Evolutionary conservation across 768 basidiomycete species (phyloP).

Genomic region (Filobasidium wieringae): DNA sequence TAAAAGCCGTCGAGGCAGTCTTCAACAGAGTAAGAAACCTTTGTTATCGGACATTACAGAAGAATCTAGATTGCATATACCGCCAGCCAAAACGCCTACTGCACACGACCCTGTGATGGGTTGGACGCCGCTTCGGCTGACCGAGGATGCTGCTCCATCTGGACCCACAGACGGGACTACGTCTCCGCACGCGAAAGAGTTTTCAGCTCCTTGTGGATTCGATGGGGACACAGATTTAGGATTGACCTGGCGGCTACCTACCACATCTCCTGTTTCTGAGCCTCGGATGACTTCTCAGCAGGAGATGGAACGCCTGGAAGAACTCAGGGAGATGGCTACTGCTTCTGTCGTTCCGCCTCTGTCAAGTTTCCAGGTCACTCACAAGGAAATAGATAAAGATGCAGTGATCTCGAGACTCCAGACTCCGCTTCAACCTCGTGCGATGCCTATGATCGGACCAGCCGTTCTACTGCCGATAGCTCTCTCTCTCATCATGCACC

Average conservation of each 20-base stretch:
- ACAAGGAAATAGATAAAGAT: neutral
- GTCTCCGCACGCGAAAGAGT: too few species aligned
- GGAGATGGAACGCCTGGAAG: neutral
- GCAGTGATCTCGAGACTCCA: neutral
- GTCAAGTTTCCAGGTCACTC: neutral
- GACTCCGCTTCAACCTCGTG: too few species aligned
- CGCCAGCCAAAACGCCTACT: too few species aligned
- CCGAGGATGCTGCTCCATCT: neutral
- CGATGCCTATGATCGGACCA: neutral
- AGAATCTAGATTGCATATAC: too few species aligned
- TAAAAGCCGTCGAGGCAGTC: neutral
- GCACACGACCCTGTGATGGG: too few species aligned
- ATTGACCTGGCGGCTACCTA: neutral
- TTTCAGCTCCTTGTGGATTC: neutral
- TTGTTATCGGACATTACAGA: too few species aligned
- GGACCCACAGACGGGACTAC: too few species aligned
- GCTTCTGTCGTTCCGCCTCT: neutral
- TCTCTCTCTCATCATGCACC: conserved; percentile 26
- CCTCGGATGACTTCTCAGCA: neutral
- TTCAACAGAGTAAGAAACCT: too few species aligned
- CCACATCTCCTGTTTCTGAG: neutral
- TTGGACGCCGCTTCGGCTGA: neutral
- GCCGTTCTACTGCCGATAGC: conserved; percentile 27
- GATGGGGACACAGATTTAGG: neutral
- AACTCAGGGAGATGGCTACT: neutral